Evolutionary conservation across 257 asterid genomes (phyloP).

Genomic region (Solanum chaucha): DNA sequence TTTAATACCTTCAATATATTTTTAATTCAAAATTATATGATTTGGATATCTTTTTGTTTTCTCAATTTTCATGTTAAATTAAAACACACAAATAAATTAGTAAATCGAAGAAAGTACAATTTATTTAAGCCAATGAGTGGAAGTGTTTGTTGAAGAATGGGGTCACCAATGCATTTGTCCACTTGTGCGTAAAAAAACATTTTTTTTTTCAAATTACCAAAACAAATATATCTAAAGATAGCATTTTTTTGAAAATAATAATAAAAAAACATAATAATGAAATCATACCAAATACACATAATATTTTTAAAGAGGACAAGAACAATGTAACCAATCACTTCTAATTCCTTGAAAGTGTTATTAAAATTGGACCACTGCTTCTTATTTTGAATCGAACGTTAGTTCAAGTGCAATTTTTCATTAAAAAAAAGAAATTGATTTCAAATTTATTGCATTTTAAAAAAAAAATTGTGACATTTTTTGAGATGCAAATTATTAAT

Average conservation of each 20-base stretch:
- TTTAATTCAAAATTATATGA: no score
- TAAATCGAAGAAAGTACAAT: not conserved
- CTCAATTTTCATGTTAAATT: no score
- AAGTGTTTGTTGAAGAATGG: not conserved
- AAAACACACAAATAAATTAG: not conserved
- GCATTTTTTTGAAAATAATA: not conserved
- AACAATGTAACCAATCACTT: not conserved
- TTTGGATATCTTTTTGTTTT: no score
- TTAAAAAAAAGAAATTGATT: no score
- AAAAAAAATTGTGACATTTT: not conserved
- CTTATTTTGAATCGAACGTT: not conserved
- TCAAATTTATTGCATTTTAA: not conserved
- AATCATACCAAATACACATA: not conserved
- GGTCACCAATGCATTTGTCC: not conserved
- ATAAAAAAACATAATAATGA: not conserved
- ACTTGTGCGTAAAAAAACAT: not conserved
- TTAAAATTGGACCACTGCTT: not conserved
- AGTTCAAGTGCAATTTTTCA: not conserved
- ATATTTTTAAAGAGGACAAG: not conserved
- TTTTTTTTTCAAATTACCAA: not conserved
- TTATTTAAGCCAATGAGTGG: not conserved
- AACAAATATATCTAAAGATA: not conserved
- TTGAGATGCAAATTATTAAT: not conserved
- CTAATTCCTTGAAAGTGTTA: not conserved
- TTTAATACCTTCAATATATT: not conserved